Base-by-base conservation (phyloP, 768 basidiomycete genomes). In the Suillus paluster region DNA sequence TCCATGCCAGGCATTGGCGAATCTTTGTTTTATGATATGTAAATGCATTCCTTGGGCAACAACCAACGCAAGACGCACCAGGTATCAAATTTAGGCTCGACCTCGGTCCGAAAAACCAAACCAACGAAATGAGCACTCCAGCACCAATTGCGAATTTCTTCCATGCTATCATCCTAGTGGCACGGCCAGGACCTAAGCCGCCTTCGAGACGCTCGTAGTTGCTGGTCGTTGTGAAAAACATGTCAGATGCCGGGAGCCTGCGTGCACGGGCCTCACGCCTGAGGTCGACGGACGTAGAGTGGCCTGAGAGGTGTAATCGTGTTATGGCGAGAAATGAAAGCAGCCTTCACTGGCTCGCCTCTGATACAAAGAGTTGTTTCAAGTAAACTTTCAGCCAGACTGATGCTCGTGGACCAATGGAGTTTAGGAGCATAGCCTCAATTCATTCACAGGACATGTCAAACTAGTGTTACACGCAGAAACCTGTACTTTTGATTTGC, bases 141-240 rank as follows among this genome's bases (percentile, higher is more conserved):
- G 85, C 87, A 4, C 80, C 88, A 8, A 91, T 71, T 4, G 82
- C 84, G 59, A 91, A 82, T 76, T 85, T 89, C 73, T 86, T 91
- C 90, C 90, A 92, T 21, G 72, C 73, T 48, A 80, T 71, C 48
- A 67, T 76, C 65, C 63, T 78, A 55, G 71, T 63, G 25, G 64
- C 63, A 23, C 82, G 74, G 45, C 74, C 72, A 1, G 85, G 83
- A 5, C 87, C 86, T 73, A 84, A 79, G 17, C 87, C 87, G 41
- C 83, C 81, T 68, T 88, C 87, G 42, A 88, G 80, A 33, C 86
- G 82, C 60, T 87, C 86, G 70, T 86, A 88, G 70, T 80, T 78
- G 66, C 71, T 75, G 64, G 69, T 81, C 10, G 84, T 77, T 9
- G 63, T 62, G 38, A 67, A 23, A 44, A 67, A 62, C 70, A 76